phyloP scores from a whole-genome alignment of 495 filamentous ascomycete genomes.

The Tuber magnatum region DNA sequence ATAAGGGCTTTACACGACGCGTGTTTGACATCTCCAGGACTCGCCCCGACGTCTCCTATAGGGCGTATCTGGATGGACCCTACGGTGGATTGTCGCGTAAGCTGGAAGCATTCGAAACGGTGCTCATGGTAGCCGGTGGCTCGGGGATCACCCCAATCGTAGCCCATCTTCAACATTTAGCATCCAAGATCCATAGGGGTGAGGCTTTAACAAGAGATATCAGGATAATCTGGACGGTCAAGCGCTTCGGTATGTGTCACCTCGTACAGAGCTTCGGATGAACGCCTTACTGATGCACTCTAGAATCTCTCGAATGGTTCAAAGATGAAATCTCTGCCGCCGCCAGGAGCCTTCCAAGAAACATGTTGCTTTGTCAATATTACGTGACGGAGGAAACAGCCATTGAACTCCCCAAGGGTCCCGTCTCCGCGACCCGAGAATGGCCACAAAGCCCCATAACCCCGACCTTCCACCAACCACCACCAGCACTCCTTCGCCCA shows the following conservation, averaged over 20 bases:
- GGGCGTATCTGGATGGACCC: conserved; percentile 83
- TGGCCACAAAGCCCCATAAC: conserved; percentile 38
- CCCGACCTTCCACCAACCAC: conserved; percentile 24
- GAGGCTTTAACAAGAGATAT: conserved; percentile 88
- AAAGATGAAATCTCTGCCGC: conserved; percentile 80
- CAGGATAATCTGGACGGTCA: conserved; percentile 84
- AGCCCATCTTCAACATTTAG: conserved; percentile 78
- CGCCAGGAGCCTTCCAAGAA: conserved; percentile 77
- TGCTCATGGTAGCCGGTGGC: conserved; percentile 85
- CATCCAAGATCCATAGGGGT: conserved; percentile 87
- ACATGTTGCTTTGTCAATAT: conserved; percentile 83
- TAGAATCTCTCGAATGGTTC: conserved; percentile 97
- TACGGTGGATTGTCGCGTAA: conserved; percentile 92
- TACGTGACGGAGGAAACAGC: conserved; percentile 61
- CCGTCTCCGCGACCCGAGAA: conserved; percentile 39
- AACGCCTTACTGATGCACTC: conserved; percentile 27
- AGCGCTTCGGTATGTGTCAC: conserved; percentile 46
- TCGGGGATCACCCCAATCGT: conserved; percentile 92
- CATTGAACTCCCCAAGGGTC: conserved; percentile 34
- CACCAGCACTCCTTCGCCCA: conserved; percentile 21
- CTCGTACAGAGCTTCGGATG: conserved; percentile 3
- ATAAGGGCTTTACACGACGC: conserved; percentile 75
- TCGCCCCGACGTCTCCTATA: conserved; percentile 78
- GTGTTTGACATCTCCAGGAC: conserved; percentile 71
- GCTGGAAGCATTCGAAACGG: conserved; percentile 86